A percentile compares a stretch with the other conserved stretches of the same genome.
Conservation (phyloP, 2,329 filamentous ascomycete genomes). For the Lachnellula arida region DNA sequence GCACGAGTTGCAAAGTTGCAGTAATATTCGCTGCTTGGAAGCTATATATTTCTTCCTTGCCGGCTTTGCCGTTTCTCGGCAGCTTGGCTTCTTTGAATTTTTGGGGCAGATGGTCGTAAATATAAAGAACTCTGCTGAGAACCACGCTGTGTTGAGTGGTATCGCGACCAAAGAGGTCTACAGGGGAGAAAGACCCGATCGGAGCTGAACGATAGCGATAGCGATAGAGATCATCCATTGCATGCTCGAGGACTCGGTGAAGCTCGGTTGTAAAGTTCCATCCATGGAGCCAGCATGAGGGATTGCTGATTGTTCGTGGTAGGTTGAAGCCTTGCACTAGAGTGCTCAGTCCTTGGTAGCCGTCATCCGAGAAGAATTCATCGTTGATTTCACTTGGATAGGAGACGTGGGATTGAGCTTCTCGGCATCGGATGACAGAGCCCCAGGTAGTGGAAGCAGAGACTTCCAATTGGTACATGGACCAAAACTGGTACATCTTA, state of each 20-base stretch:
- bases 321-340: not conserved
- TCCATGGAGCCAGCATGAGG: slow-evolving; percentile 45
- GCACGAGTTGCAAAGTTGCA: slow-evolving; percentile 40
- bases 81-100: slow-evolving; percentile 17
- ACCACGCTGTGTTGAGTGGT: slow-evolving; percentile 9
- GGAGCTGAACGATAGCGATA: slow-evolving; percentile 5
- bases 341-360: slow-evolving; percentile 9
- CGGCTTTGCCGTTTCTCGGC: not conserved
- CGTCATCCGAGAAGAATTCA: slow-evolving; percentile 36
- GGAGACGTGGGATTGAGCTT: slow-evolving; percentile 41
- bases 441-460: slow-evolving; percentile 50
- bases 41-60: slow-evolving; percentile 30
- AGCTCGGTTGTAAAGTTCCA: slow-evolving; percentile 56
- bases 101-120: slow-evolving; percentile 14
- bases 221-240: slow-evolving; percentile 22
- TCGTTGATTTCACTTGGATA: slow-evolving; percentile 46
- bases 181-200: slow-evolving; percentile 2
- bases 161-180: slow-evolving; percentile 6
- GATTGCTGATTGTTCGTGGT: slow-evolving; percentile 8
- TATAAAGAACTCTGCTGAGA: slow-evolving; percentile 16
- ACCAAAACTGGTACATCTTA: slow-evolving; percentile 43
- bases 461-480: slow-evolving; percentile 53
- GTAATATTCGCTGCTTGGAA: slow-evolving; percentile 49
- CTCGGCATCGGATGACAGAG: slow-evolving; percentile 41
- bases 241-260: slow-evolving; percentile 52